A percentile compares a stretch with the other conserved stretches of the same genome.
These are phyloP conservation scores for Termitomyces sp. DNA, from an alignment of 768 basidiomycete species.

Conservation along the genomic window DNA sequence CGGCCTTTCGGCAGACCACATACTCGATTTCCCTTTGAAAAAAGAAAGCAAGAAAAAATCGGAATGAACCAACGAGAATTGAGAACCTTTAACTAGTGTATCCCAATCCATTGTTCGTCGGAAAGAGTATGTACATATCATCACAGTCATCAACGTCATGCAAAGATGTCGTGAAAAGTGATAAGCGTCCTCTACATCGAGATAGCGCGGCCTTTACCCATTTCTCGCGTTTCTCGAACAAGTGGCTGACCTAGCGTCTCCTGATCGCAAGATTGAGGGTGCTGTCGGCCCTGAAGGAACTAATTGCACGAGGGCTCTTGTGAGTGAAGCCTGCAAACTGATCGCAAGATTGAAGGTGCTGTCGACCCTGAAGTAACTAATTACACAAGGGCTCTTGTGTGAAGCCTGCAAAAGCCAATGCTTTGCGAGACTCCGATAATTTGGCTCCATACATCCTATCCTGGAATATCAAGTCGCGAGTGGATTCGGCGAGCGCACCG, in stretches of 20 bases:
- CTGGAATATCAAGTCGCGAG: slow-evolving; percentile 83
- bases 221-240: slow-evolving; percentile 53
- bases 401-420: slow-evolving; percentile 85
- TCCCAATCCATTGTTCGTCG: not conserved
- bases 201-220: slow-evolving; percentile 74
- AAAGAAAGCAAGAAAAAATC: no score
- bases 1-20: no score
- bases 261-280: slow-evolving; percentile 55
- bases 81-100: not conserved
- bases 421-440: slow-evolving; percentile 87
- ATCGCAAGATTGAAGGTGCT: slow-evolving; percentile 57
- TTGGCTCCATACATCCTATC: slow-evolving; percentile 82
- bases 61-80: no score
- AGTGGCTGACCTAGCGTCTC: slow-evolving; percentile 58
- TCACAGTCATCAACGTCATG: slow-evolving; percentile 10
- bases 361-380: slow-evolving; percentile 73
- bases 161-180: not conserved
- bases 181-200: slow-evolving; percentile 47
- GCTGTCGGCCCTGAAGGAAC: slow-evolving; percentile 69
- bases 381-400: slow-evolving; percentile 83
- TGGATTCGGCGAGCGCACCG: slow-evolving; percentile 77
- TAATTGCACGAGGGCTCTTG: slow-evolving; percentile 78
- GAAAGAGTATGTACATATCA: not conserved
- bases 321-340: slow-evolving; percentile 87
- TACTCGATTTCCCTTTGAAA: no score